phyloP scores from a whole-genome alignment of 768 basidiomycete genomes.

The Daedaleopsis sinensis region DNA sequence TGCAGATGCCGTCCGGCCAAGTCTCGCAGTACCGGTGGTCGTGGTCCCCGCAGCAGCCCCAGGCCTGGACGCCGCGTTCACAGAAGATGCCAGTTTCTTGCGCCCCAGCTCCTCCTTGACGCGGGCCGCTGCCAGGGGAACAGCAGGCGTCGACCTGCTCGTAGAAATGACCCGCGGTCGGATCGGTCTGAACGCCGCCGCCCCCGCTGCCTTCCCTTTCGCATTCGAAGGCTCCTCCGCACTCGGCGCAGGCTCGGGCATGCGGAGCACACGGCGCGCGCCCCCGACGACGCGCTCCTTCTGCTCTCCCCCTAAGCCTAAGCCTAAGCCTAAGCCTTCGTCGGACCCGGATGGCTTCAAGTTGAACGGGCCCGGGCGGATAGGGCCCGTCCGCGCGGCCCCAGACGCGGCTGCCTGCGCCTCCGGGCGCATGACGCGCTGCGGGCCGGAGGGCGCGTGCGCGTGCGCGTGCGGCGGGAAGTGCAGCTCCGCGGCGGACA shows the following conservation, averaged over 20 bases:
- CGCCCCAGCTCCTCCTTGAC: constrained; percentile 14
- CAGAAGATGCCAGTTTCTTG: constrained; percentile 18
- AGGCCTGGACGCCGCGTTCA: constrained; percentile 2
- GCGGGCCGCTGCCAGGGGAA: constrained; percentile 11
- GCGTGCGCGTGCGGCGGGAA: constrained; percentile 7
- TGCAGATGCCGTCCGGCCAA: constrained; percentile 1
- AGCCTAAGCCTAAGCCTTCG: constrained; percentile 2
- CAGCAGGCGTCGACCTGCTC: constrained; percentile 14
- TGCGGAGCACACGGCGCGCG: constrained; percentile 24
- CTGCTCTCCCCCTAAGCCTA: constrained; percentile 6
- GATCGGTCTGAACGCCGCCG: constrained; percentile 2
- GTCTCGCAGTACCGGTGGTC: background rate
- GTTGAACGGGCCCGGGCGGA: constrained; percentile 5
- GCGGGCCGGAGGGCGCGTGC: constrained; percentile 8
- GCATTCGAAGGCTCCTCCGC: too few relatives aligned
- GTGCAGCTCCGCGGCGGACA: constrained; percentile 14
- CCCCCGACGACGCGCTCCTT: constrained; percentile 25
- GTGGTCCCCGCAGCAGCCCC: background rate
- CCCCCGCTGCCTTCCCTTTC: background rate
- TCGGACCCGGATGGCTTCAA: constrained; percentile 1
- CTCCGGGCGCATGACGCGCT: constrained; percentile 9
- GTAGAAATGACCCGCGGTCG: constrained; percentile 15
- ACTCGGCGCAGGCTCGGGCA: constrained; percentile 1
- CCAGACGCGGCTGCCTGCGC: background rate
- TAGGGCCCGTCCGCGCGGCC: constrained; percentile 13